phyloP scores from a whole-genome alignment of 192 early-diverging fungal species.

The Coemansia sp. region DNA sequence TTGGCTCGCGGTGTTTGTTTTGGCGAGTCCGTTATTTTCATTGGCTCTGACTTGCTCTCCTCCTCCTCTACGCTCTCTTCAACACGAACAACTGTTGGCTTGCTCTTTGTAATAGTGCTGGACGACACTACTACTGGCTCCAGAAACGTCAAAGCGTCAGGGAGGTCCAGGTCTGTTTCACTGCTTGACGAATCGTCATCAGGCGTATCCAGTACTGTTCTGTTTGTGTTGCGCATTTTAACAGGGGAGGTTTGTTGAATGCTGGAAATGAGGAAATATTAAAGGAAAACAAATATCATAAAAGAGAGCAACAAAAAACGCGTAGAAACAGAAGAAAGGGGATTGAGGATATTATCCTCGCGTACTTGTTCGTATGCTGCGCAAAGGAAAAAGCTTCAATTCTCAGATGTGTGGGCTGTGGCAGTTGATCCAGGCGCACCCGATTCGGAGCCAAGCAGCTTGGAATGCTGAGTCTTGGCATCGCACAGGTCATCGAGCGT shows the following conservation, averaged over 20 bases:
- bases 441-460: slow-evolving; percentile 16
- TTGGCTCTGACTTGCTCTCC: not conserved
- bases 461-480: slow-evolving; percentile 28
- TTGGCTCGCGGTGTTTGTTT: slow-evolving; percentile 6
- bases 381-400: not conserved
- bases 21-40: not conserved
- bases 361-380: not conserved
- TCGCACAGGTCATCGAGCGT: slow-evolving; percentile 53
- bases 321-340: not conserved
- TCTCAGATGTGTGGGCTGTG: slow-evolving; percentile 16
- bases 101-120: not conserved
- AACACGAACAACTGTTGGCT: no score
- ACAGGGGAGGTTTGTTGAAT: not conserved
- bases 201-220: not conserved
- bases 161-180: slow-evolving; percentile 48
- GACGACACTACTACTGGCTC: not conserved
- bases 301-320: not conserved
- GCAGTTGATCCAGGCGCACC: slow-evolving; percentile 19
- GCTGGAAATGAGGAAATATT: no score
- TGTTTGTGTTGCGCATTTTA: not conserved
- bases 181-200: slow-evolving; percentile 20
- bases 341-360: no score
- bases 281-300: not conserved
- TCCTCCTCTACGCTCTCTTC: not conserved
- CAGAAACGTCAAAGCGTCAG: slow-evolving; percentile 34